Conservation (phyloP, 2,329 filamentous ascomycete species). For the Nothomitra cinnamomea region DNA sequence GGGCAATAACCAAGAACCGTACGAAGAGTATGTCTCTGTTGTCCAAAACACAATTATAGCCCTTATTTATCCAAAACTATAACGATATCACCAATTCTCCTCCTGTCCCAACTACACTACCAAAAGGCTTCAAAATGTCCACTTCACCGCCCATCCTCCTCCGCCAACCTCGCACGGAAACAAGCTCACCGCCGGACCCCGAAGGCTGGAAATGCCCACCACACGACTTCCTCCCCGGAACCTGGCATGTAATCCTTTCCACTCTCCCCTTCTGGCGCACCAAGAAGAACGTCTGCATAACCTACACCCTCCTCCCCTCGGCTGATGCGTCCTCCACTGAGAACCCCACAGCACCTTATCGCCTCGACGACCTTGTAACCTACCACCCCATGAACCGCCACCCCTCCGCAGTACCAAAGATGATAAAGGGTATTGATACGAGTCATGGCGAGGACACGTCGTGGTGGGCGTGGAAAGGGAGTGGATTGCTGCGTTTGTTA, state of each 20-base stretch:
- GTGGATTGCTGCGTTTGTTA: constrained; percentile 55
- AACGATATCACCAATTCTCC: too few relatives aligned
- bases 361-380: constrained; percentile 55
- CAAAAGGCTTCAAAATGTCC: too few relatives aligned
- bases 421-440: constrained; percentile 48
- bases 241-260: constrained; percentile 60
- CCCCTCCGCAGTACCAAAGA: constrained; percentile 33
- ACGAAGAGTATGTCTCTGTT: too few relatives aligned
- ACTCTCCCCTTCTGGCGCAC: constrained; percentile 67
- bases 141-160: too few relatives aligned
- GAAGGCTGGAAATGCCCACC: constrained; percentile 23
- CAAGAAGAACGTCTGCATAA: constrained; percentile 65
- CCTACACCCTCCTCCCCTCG: constrained; percentile 40
- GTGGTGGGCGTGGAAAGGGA: constrained; percentile 62
- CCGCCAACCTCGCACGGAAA: too few relatives aligned
- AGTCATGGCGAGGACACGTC: constrained; percentile 24
- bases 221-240: constrained; percentile 43
- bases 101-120: too few relatives aligned
- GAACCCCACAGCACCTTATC: constrained; percentile 23
- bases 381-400: constrained; percentile 38
- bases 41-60: too few relatives aligned
- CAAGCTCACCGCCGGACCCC: too few relatives aligned
- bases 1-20: too few relatives aligned
- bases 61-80: too few relatives aligned
- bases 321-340: constrained; percentile 17